These are phyloP conservation scores for Pseudomonodictys pantanalensis DNA, from an alignment of 495 filamentous ascomycete species.

Conservation along the genomic window DNA sequence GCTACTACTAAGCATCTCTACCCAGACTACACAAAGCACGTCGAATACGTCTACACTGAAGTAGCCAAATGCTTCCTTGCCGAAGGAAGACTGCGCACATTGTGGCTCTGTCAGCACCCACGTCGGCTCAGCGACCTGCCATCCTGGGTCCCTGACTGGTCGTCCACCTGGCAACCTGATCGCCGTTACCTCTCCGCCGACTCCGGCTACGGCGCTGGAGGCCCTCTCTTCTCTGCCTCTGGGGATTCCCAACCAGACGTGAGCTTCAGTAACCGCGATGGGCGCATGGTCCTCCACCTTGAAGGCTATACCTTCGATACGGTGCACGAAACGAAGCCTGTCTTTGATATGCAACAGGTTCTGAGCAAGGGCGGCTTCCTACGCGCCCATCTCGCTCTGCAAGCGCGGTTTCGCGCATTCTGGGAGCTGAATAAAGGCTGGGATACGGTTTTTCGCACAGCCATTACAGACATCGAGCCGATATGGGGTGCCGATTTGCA, in stretches of 20 bases:
- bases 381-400: not conserved
- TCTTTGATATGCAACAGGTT: not conserved
- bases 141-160: not conserved
- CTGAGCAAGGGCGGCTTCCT: not conserved
- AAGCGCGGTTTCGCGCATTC: not conserved
- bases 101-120: not conserved
- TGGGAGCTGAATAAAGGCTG: not conserved
- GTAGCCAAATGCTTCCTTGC: not conserved
- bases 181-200: not conserved
- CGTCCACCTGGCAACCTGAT: not conserved
- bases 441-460: not conserved
- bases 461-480: not conserved
- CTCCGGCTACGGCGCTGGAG: not conserved
- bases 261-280: not conserved
- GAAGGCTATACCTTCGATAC: not conserved
- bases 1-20: not conserved
- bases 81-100: not conserved
- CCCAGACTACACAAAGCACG: not conserved
- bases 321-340: not conserved
- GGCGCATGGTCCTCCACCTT: not conserved
- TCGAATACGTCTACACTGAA: not conserved
- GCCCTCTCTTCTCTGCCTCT: not conserved
- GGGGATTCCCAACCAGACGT: not conserved
- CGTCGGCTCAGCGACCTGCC: not conserved
- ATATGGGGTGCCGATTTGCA: not conserved